These are phyloP conservation scores for Isoetes engelmannii DNA, from an alignment of 83 land plant species.

Conservation along the genomic window DNA sequence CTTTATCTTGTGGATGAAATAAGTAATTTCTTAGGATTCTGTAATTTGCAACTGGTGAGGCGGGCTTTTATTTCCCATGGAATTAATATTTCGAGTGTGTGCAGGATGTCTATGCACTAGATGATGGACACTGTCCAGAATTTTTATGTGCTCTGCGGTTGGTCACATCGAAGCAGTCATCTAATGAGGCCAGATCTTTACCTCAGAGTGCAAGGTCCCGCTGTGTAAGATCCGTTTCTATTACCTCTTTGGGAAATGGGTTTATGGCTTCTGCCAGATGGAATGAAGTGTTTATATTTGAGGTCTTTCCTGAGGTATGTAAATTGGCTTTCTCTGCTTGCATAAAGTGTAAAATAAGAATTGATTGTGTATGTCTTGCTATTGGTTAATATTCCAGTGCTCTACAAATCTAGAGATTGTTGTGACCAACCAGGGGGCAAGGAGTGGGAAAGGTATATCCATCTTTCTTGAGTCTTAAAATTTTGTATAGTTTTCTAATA, in stretches of 20 bases:
- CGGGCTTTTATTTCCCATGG: not conserved
- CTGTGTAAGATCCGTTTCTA: constrained; percentile 53
- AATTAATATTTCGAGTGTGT: constrained; percentile 13
- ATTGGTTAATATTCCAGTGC: constrained; percentile 40
- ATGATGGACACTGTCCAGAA: constrained; percentile 78
- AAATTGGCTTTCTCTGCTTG: not conserved
- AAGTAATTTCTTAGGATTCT: not conserved
- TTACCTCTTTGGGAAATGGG: constrained; percentile 14
- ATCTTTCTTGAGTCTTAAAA: not conserved
- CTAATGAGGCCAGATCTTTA: constrained; percentile 67
- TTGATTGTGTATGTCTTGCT: not conserved
- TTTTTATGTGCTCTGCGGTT: constrained; percentile 81
- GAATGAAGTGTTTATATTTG: constrained; percentile 98
- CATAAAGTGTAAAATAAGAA: not conserved
- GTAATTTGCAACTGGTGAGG: not conserved
- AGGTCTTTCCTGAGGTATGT: constrained; percentile 72
- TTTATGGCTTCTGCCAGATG: constrained; percentile 50
- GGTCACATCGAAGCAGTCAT: constrained; percentile 49
- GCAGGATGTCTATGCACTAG: constrained; percentile 65
- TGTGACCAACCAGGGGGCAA: constrained; percentile 81
- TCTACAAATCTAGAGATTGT: constrained; percentile 68
- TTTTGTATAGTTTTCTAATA: not conserved
- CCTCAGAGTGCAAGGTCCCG: constrained; percentile 98
- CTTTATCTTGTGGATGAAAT: too few species aligned
- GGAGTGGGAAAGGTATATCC: constrained; percentile 82